Conservation (phyloP, 2,329 filamentous ascomycete genomes). For the Scolecobasidium constrictum region DNA sequence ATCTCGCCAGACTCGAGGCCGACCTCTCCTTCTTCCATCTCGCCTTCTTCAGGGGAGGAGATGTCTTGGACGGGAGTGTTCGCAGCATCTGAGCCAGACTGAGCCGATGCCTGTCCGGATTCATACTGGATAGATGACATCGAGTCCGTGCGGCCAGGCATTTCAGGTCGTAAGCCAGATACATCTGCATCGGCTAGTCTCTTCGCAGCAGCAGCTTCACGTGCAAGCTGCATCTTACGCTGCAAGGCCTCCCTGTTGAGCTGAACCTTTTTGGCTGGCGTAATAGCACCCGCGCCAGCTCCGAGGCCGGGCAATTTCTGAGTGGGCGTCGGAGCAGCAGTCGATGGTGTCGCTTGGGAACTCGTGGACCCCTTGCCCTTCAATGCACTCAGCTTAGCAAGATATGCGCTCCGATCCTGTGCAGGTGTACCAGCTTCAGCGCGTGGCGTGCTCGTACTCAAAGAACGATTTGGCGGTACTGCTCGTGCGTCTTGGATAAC, state of each 20-base stretch:
- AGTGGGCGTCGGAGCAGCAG: too few relatives aligned
- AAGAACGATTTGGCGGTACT: neutral
- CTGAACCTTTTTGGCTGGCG: too few relatives aligned
- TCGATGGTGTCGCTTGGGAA: too few relatives aligned
- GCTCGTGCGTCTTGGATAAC: neutral
- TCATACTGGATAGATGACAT: constrained; percentile 6
- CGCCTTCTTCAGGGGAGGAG: neutral
- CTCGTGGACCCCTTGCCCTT: too few relatives aligned
- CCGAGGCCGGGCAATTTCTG: neutral
- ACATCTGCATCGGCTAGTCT: neutral
- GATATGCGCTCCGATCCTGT: neutral
- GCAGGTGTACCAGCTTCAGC: neutral
- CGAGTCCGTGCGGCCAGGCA: constrained; percentile 4
- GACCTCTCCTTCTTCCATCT: neutral
- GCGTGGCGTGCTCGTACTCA: neutral
- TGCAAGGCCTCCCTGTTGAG: constrained; percentile 4
- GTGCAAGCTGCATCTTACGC: constrained; percentile 3
- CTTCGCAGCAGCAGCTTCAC: constrained; percentile 2
- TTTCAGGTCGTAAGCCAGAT: neutral
- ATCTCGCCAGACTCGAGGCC: neutral
- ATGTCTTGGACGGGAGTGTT: neutral
- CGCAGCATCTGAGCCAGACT: neutral
- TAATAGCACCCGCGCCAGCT: constrained; percentile 1
- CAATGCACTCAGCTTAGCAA: neutral
- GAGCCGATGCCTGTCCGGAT: neutral